Evolutionary conservation across 345 rosid species (phyloP).

Genomic region (Excoecaria cochinchinensis): DNA sequence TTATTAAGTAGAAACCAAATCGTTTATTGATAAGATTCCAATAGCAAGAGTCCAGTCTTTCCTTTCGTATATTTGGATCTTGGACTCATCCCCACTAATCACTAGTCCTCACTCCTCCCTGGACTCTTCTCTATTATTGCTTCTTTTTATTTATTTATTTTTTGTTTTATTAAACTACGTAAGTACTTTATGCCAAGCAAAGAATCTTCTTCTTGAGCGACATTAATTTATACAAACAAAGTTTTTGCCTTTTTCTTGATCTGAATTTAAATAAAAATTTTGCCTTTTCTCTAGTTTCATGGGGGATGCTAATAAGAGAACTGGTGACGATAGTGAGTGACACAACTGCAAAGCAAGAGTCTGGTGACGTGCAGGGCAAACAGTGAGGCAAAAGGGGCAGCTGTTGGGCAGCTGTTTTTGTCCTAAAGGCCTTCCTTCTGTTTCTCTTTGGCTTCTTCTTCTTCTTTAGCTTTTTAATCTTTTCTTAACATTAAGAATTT

Average conservation of each 20-base stretch:
- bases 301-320: slow-evolving; percentile 15
- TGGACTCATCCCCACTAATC: slow-evolving; percentile 19
- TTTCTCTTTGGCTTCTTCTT: background rate
- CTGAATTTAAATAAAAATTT: background rate
- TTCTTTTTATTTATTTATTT: background rate
- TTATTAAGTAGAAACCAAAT: background rate
- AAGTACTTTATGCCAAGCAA: background rate
- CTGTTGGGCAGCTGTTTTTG: slow-evolving; percentile 57
- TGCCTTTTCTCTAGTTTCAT: background rate
- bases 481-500: slow-evolving; percentile 17
- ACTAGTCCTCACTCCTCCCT: slow-evolving; percentile 16
- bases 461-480: background rate
- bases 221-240: background rate
- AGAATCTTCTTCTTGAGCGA: background rate
- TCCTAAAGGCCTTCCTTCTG: slow-evolving; percentile 25
- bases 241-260: background rate
- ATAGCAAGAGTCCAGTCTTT: slow-evolving; percentile 9
- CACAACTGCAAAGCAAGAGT: slow-evolving; percentile 5
- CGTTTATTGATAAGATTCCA: slow-evolving; percentile 23
- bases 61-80: background rate
- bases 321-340: slow-evolving; percentile 8
- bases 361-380: slow-evolving; percentile 38
- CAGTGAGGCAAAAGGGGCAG: slow-evolving; percentile 39
- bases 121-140: slow-evolving; percentile 20
- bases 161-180: background rate